Evolutionary conservation across 2,329 filamentous ascomycete genomes (phyloP).

Genomic region (Fusarium sambucinum): DNA sequence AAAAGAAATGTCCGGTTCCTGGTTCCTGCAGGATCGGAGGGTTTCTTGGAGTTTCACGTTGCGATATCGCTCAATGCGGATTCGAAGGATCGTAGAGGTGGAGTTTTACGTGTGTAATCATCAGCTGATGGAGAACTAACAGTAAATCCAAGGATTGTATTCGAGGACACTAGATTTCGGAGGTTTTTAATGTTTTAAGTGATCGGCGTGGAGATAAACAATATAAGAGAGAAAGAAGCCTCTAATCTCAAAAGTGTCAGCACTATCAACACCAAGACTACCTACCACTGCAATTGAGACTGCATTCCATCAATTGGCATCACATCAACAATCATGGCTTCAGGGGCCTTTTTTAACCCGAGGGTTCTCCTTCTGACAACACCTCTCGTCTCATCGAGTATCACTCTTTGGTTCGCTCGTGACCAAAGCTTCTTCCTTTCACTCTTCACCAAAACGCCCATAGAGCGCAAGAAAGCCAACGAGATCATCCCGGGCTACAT

Average conservation of each 20-base stretch:
- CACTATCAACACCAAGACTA: not conserved
- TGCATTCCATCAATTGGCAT: not conserved
- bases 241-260: not conserved
- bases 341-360: constrained; percentile 54
- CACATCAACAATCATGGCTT: constrained; percentile 51
- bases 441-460: constrained; percentile 50
- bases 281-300: not conserved
- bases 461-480: constrained; percentile 50
- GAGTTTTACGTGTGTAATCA: constrained; percentile 1
- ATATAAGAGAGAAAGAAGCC: constrained; percentile 4
- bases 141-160: not conserved
- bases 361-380: constrained; percentile 56
- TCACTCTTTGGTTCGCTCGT: constrained; percentile 59
- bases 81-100: constrained; percentile 17
- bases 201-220: not conserved
- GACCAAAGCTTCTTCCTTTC: constrained; percentile 60
- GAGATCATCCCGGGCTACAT: constrained; percentile 59
- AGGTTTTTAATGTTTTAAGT: constrained; percentile 18
- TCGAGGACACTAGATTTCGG: constrained; percentile 13
- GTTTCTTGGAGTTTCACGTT: constrained; percentile 28
- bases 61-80: not conserved
- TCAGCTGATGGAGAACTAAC: constrained; percentile 10
- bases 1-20: not conserved
- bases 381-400: constrained; percentile 62
- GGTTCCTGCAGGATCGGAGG: constrained; percentile 31